These are phyloP conservation scores for Vitis hybrid DNA, from an alignment of 177 flowering plant species.

Conservation along the genomic window DNA sequence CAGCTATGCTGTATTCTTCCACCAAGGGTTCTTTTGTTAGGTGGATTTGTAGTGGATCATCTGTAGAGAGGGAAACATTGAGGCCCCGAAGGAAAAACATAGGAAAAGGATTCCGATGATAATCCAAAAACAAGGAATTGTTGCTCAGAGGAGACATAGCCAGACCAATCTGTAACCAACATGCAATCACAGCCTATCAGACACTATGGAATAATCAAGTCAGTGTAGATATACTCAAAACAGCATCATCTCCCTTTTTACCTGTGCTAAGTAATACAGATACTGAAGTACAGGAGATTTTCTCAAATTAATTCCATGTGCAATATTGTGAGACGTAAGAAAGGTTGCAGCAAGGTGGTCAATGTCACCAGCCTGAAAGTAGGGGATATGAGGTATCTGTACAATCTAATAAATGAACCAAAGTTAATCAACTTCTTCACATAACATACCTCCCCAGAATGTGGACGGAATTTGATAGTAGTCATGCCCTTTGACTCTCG, in stretches of 20 bases:
- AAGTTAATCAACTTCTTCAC: conserved; percentile 1
- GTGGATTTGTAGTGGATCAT: conserved; percentile 98
- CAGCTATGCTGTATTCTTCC: conserved; percentile 99
- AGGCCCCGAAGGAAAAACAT: conserved; percentile 88
- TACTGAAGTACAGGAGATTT: conserved; percentile 96
- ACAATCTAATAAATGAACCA: background rate
- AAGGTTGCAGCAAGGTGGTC: conserved; percentile 99
- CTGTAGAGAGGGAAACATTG: conserved; percentile 96
- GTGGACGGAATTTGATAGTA: conserved; percentile 94
- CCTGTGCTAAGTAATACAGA: conserved; percentile 92
- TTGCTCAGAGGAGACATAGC: conserved; percentile 99
- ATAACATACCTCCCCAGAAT: conserved; percentile 84
- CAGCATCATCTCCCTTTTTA: conserved; percentile 13
- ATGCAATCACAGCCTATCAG: conserved; percentile 13
- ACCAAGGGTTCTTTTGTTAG: conserved; percentile 95
- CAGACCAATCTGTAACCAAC: conserved; percentile 75
- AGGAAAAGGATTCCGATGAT: conserved; percentile 92
- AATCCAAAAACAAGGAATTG: conserved; percentile 91
- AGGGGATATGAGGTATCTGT: conserved; percentile 8
- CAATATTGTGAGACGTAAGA: conserved; percentile 79
- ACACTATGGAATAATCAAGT: background rate
- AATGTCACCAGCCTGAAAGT: conserved; percentile 88
- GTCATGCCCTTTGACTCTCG: conserved; percentile 98
- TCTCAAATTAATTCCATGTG: conserved; percentile 88
- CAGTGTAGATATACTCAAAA: background rate